A percentile compares a stretch with the other conserved stretches of the same genome.
These are phyloP conservation scores for Aureobasidium sp. DNA, from an alignment of 2,329 filamentous ascomycete species.

Conservation along the genomic window DNA sequence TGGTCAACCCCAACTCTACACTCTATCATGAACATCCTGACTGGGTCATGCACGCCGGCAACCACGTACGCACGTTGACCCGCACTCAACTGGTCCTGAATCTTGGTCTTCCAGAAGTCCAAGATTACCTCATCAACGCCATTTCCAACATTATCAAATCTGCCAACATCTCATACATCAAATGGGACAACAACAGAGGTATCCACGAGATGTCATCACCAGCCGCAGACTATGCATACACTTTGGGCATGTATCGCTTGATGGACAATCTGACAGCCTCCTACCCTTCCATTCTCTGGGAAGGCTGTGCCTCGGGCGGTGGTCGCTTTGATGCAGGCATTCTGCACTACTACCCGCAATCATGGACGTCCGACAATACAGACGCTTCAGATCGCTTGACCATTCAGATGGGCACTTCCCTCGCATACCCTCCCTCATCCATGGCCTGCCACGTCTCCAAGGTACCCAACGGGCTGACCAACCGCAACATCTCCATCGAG, in stretches of 20 bases:
- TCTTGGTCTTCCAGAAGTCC: conserved; percentile 53
- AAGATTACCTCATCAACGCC: conserved; percentile 54
- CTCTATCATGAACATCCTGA: conserved; percentile 57
- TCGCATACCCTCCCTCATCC: conserved; percentile 55
- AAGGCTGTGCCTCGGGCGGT: conserved; percentile 60
- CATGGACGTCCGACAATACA: conserved; percentile 61
- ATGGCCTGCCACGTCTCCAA: conserved; percentile 62
- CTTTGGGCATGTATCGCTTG: conserved; percentile 57
- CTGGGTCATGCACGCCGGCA: conserved; percentile 54
- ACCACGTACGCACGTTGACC: conserved; percentile 49
- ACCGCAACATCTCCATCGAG: conserved; percentile 48
- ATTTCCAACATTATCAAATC: conserved; percentile 50
- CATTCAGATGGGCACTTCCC: conserved; percentile 58
- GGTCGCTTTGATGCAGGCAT: conserved; percentile 59
- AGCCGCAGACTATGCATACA: conserved; percentile 51
- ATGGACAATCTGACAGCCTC: conserved; percentile 52
- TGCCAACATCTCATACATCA: conserved; percentile 53
- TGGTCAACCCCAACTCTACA: conserved; percentile 57
- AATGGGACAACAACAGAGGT: conserved; percentile 62
- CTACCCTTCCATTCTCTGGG: conserved; percentile 58
- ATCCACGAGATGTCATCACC: conserved; percentile 55
- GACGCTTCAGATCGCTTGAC: conserved; percentile 54
- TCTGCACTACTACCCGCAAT: conserved; percentile 58
- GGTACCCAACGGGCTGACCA: conserved; percentile 53
- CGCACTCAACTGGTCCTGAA: conserved; percentile 58